These are phyloP conservation scores for Colletotrichum tamarilloi DNA, from an alignment of 2,329 filamentous ascomycete species.

Conservation along the genomic window DNA sequence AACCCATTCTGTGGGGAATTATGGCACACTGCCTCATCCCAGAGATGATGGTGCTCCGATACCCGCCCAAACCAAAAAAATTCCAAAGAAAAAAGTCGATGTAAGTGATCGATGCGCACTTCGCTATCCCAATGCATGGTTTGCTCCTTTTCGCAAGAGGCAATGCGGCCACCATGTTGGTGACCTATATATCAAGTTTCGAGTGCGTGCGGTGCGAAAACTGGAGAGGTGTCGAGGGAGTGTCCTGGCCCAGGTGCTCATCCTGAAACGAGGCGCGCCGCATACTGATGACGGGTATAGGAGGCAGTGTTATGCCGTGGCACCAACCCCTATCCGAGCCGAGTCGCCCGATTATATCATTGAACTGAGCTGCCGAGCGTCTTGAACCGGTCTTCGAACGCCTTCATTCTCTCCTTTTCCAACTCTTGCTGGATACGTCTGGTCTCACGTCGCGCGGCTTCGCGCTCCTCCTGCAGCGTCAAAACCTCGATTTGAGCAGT, in stretches of 20 bases:
- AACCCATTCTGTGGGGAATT: neutral
- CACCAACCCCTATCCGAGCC: slow-evolving; percentile 25
- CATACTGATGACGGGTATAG: slow-evolving; percentile 27
- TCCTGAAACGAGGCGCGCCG: slow-evolving; percentile 30
- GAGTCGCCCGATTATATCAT: slow-evolving; percentile 2
- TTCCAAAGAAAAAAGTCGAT: neutral
- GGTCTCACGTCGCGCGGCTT: slow-evolving; percentile 79
- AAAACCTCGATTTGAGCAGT: slow-evolving; percentile 85
- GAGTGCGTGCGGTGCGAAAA: neutral
- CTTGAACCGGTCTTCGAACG: slow-evolving; percentile 52
- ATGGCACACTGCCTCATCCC: slow-evolving; percentile 9
- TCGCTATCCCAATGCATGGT: slow-evolving; percentile 26
- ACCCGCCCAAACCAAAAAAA: neutral
- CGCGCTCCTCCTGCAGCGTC: slow-evolving; percentile 79
- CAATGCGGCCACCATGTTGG: slow-evolving; percentile 5
- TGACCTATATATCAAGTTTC: neutral
- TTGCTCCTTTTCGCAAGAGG: neutral
- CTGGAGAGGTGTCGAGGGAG: slow-evolving; percentile 9
- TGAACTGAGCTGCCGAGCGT: slow-evolving; percentile 43
- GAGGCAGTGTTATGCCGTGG: slow-evolving; percentile 23
- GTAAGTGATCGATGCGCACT: slow-evolving; percentile 1
- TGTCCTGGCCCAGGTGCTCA: slow-evolving; percentile 23
- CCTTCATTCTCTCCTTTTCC: slow-evolving; percentile 70
- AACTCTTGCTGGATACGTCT: slow-evolving; percentile 75
- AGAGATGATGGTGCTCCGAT: neutral